Evolutionary conservation across 164 flowering plant species (phyloP), one percentile per base, ranked within the genome.

Genomic region (Annona cherimola): DNA sequence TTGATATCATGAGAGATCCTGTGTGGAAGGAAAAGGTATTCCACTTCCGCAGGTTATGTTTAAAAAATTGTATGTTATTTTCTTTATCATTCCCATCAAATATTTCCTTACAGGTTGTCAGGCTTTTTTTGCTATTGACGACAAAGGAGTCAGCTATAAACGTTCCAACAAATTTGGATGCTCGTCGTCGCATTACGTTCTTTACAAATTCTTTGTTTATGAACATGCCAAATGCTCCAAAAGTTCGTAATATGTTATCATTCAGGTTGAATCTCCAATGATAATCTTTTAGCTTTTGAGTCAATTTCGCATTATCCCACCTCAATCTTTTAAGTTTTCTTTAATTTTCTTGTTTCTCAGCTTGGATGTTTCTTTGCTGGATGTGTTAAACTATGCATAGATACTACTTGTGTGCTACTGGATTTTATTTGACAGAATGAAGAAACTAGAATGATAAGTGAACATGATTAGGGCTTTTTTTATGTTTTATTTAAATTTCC

Each of bases 101-200:
- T 67, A 66, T 44, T 73, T 59, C 20, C 44, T 39, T 70, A 44
- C 76, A 96, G 98, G 90, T 93, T 72, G 84, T 83, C 50, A 85
- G 99, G 84, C 92, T 96, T 76, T 82, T 76, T 81, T 84, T 96
- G 83, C 98, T 96, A 76, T 73, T 93, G 80, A 96, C 93, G 40
- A 96, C 87, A 65, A 96, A 96, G 83, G 98, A 93, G 79, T 96
- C 99, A 76, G 99, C 98, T 54, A 89, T 88, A 74, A 92, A 93
- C 78, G 92, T 96, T 71, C 99, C 99, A n/a, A 88, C 77, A 80
- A 93, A 96, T 80, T 78, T 92, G 81, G 99, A 96, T 12, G 98
- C 99, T 78, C 95, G 98, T 26, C 92, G 98, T 0, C 95, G 98
- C 61, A 96, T 93, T 68, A 96, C 98, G 9, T 96, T 93, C 83